Conservation (phyloP, 495 filamentous ascomycete genomes). For the Podospora pseudoanserina region DNA sequence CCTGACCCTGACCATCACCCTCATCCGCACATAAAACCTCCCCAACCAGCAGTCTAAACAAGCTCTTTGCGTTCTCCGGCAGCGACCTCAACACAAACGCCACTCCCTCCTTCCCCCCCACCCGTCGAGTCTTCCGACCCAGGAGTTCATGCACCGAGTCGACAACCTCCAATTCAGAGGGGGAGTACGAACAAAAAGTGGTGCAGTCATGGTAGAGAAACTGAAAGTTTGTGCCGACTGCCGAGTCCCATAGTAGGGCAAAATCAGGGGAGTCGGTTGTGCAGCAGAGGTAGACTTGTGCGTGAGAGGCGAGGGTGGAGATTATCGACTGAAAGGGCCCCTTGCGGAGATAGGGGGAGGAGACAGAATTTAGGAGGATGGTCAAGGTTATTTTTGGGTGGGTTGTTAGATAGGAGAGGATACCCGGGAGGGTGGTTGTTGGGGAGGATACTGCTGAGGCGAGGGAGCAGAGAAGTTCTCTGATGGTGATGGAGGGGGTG, state of each 20-base stretch:
- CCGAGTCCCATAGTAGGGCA: slow-evolving; percentile 83
- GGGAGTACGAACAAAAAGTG: slow-evolving; percentile 72
- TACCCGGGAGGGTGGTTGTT: slow-evolving; percentile 54
- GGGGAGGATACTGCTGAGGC: slow-evolving; percentile 58
- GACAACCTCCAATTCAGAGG: slow-evolving; percentile 70
- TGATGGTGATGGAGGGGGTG: slow-evolving; percentile 66
- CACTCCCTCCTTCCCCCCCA: slow-evolving; percentile 89
- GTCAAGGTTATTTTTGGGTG: slow-evolving; percentile 46
- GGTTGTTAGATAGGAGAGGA: slow-evolving; percentile 45
- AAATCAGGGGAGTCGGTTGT: slow-evolving; percentile 86
- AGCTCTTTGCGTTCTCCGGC: slow-evolving; percentile 82
- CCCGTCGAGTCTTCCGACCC: slow-evolving; percentile 73
- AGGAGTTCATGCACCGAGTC: slow-evolving; percentile 83
- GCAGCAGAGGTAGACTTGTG: slow-evolving; percentile 68
- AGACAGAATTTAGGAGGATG: slow-evolving; percentile 81
- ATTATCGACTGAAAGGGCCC: slow-evolving; percentile 66
- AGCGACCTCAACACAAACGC: slow-evolving; percentile 84
- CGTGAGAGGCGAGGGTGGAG: slow-evolving; percentile 69
- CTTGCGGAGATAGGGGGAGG: slow-evolving; percentile 71
- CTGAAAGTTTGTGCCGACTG: slow-evolving; percentile 70
- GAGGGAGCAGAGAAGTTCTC: slow-evolving; percentile 74
- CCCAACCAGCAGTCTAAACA: slow-evolving; percentile 78
- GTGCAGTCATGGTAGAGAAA: slow-evolving; percentile 93
- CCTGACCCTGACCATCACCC: slow-evolving; percentile 39
- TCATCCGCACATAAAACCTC: slow-evolving; percentile 75